Evolutionary conservation across 2,329 filamentous ascomycete genomes (phyloP), one percentile per base, ranked within the genome.

Genomic region (Curvularia spicifera): DNA sequence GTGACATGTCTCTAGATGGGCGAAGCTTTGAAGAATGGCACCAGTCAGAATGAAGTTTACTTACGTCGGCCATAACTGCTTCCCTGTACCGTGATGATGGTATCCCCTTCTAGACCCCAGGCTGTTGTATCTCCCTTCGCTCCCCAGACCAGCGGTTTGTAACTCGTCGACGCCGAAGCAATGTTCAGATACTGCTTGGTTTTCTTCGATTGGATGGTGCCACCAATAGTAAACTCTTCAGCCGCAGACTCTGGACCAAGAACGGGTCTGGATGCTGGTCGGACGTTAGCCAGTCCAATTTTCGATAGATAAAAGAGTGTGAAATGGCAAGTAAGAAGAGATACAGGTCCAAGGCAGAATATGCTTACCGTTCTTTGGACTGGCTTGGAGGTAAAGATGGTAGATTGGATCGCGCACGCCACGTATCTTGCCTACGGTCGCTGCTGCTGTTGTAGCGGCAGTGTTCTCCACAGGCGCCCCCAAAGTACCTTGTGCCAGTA

Each of bases 301-400:
- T 8, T 10, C 5, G 9, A 46, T 20, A 12, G 43, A 45, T 46
- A 18, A 22, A 24, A n/a, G 43, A 37, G 9, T 35, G 8, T 13
- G 26, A 15, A 24, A 15, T 43, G n/a, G 15, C 5, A 8, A 15
- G 44, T 3, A 28, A n/a, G 29, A 40, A 20, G n/a, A 18, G 1
- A 22, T 18, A 3, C 31, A 40, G 31, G 26, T 13, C 5, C 18
- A 13, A 10, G 4, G 20, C 7, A 33, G 10, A 47, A 22, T 1
- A 26, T 33, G 15, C 37, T 20, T 71, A 78, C 78, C 63, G 47
- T 83, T 78, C 44, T 78, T 73, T 5, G 80, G 74, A 53, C 78
- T 77, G 3, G 78, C 73, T 68, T 85, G 83, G 3, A 85, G 75
- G 63, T 85, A 85, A 22, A 81, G 76, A 66, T 85, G 83, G 61